Base-by-base conservation (phyloP, 495 filamentous ascomycete species). In the Glarea lozoyensis region DNA sequence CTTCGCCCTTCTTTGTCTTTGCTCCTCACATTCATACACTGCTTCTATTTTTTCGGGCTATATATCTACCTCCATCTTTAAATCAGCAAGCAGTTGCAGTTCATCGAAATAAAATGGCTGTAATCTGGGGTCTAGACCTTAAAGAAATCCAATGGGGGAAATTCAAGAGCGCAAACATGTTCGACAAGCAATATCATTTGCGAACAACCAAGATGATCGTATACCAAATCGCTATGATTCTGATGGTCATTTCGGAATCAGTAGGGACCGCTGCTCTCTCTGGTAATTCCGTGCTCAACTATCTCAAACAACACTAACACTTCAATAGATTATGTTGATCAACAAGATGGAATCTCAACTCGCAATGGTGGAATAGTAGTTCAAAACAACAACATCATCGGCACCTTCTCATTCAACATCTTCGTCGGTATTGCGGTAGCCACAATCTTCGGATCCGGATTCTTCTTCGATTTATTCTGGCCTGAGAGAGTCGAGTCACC, bases 381-480 rank as follows among this genome's bases (percentile, higher is more conserved):
- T 13, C 56, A 68, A 47, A 72, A 72, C 53, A 61, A 72, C 51
- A 59, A 66, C 44, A 68, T 65, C 48, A 57, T 73, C 46, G 71
- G 68, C 29, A 64, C 60, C 10, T 58, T 57, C 1, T 64, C 61
- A 18, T 73, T 67, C 53, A 75, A 73, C 49, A 70, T 75, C 46
- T 75, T 69, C 50, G 62, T 66, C 23, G 69, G 71, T 29, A 58
- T 75, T 17, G 69, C 64, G n/a, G 65, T 73, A 0, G 71, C 68
- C 1, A 67, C 62, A 22, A 68, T 75, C 46, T 75, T 75, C 52
- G 69, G 71, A 18, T 64, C 60, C 9, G 71, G 60, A 5, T 73
- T 73, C 56, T 73, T 73, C 62, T 72, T 72, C 46, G 71, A 73
- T 40, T 60, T 75, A 4, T 69, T 71, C 50, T 72, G 67, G 68